Base-by-base conservation (phyloP, 1,139 yeast species). In the Saccharomycopsis crataegensis region DNA sequence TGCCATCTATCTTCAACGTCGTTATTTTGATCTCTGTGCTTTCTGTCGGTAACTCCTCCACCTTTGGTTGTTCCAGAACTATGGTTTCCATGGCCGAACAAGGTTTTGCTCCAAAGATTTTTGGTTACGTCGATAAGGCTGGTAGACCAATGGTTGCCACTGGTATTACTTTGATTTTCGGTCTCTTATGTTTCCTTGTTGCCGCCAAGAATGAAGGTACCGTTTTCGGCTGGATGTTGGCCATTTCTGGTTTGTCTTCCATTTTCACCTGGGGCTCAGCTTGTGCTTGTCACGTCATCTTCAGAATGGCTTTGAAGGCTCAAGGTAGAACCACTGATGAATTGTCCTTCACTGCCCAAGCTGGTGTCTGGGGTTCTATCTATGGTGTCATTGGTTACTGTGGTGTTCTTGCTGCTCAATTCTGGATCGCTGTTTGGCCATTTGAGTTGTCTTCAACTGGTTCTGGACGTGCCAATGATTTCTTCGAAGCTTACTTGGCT, bases 341-440 rank as follows among this genome's bases (percentile, higher is more conserved):
- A 62, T 65, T 81, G 51, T 71, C 82, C 1, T 81, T 77, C 63
- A 70, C 65, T 6, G 72, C 85, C 2, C 84, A 79, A 64, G 69
- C 77, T 12, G 85, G 86, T 50, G 64, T 76, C n/a, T 65, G 68
- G 59, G 85, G 85, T 17, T 78, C 85, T 0, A 67, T 69, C 59
- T 75, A 71, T 63, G 83, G 83, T 17, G 67, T 75, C 1, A 58
- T 72, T 22, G 66, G 80, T 59, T 72, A 76, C 60, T 51, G 74
- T 22, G 65, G 81, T 56, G 81, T 83, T 53, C 68, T 80, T 43
- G 69, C 76, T 49, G 83, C 82, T 8, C 81, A 80, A 62, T 80
- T 81, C 67, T 85, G 89, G 89, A 76, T 82, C 57, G 87, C 90
- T 7, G 70, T 84, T 52, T 83, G 75, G 76, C 93, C 93, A 60